phyloP scores from a whole-genome alignment of 148 eudicot species.

The Diospyros kaki region DNA sequence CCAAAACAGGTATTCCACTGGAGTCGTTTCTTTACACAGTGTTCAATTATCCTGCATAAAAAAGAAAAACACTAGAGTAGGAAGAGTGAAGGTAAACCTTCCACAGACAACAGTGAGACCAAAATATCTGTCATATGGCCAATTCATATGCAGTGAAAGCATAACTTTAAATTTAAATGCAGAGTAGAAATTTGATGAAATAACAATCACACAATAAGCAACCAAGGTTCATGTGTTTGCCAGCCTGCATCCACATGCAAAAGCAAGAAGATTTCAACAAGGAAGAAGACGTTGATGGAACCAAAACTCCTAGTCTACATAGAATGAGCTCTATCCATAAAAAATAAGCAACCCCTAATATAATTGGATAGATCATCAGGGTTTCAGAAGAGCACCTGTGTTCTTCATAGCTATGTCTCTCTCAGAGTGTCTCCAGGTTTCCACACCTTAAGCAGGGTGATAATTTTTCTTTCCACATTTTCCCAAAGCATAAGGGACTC shows the following conservation, averaged over 20 bases:
- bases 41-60: conserved; percentile 68
- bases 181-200: background rate
- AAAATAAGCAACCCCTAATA: background rate
- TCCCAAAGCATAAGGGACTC: background rate
- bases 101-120: background rate
- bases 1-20: conserved; percentile 83
- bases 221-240: background rate
- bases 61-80: conserved; percentile 4
- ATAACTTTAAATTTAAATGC: background rate
- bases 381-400: background rate
- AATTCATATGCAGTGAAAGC: background rate
- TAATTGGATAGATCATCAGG: background rate
- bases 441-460: background rate
- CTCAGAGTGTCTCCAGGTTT: background rate
- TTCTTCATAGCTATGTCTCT: background rate
- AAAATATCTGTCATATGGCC: background rate
- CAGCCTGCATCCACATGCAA: background rate
- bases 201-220: background rate
- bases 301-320: background rate
- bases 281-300: background rate
- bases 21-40: conserved; percentile 88
- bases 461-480: background rate
- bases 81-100: background rate
- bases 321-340: background rate
- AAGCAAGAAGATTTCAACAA: background rate